Base-by-base conservation (phyloP, 495 filamentous ascomycete genomes). In the Hyaloscypha finlandica region DNA sequence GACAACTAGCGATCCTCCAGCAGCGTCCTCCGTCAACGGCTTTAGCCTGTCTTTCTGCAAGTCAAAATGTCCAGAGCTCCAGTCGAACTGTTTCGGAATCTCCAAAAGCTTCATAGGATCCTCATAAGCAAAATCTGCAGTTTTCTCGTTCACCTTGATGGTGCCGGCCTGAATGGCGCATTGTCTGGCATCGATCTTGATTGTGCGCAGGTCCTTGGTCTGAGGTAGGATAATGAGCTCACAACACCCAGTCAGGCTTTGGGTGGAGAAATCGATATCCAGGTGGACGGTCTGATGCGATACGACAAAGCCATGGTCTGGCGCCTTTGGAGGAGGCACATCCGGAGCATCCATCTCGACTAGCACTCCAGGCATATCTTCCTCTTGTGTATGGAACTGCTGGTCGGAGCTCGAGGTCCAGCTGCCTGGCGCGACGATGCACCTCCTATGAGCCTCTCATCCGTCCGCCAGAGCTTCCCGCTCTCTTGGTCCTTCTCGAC, bases 401-500 rank as follows among this genome's bases (percentile, higher is more conserved):
- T 29, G 31, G 33, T 33, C 48, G 16, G 42, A 22, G 14, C 39
- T 60, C 53, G 52, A 67, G 31, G 61, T 55, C 66, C 53, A 62
- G 45, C 33, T 55, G 33, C 61, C 59, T 55, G 54, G 61, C 64
- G 64, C 70, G 37, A 63, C 58, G 51, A 57, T 48, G 60, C 60
- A 51, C 63, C 61, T 64, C 25, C 66, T 65, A 65, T 51, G 33
- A 69, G 60, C 56, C 67, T 69, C 29, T 69, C 67, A 69, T 69
- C 37, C 62, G 62, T 30, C 93, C 95, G 64, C 94, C 94, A 19
- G 95, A 97, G 83, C 93, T 96, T 48, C 93, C 93, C 76, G 97
- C 95, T 94, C 94, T 97, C 80, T 94, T 96, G 16, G 19, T 29
- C 3, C 51, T 25, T 53, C 56, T 61, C 19, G 53, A n/a, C 31